Conservation (phyloP, 78 protist species). For the Capsaspora owczarzaki region DNA sequence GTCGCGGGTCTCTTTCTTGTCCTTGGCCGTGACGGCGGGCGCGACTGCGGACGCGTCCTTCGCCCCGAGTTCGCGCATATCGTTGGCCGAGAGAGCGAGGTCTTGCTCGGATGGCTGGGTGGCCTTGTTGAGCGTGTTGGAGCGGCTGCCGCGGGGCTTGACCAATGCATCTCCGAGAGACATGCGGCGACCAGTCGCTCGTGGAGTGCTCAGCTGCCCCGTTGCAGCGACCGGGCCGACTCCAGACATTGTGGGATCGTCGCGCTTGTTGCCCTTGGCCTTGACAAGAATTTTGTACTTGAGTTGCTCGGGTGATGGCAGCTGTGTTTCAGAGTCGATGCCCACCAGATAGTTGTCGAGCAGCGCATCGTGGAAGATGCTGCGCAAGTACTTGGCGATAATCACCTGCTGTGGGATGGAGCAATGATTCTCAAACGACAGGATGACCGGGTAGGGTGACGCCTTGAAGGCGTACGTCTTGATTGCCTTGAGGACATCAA, state of each 20-base stretch:
- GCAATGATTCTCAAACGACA: conserved; percentile 66
- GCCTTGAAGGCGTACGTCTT: conserved; percentile 46
- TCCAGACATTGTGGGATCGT: background rate
- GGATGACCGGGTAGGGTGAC: conserved; percentile 73
- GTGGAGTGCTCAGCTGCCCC: background rate
- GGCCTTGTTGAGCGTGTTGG: no score
- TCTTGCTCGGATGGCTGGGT: background rate
- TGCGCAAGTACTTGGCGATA: background rate
- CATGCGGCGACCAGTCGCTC: background rate
- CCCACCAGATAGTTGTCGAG: background rate
- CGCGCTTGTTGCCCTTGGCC: background rate
- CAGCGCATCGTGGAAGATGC: background rate
- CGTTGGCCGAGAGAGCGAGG: no score
- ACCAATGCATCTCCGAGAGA: background rate
- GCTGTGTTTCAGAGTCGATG: no score
- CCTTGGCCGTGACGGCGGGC: background rate
- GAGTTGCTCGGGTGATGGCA: background rate
- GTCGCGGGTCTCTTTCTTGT: background rate
- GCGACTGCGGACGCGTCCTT: background rate
- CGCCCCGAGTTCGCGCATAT: background rate
- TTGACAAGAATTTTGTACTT: background rate
- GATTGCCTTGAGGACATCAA: conserved; percentile 47
- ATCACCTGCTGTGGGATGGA: conserved; percentile 12
- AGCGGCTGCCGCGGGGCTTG: no score
- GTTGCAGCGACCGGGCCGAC: background rate